Base-by-base conservation (phyloP, 805 yeast species). In the Barnettozyma wickerhamii region DNA sequence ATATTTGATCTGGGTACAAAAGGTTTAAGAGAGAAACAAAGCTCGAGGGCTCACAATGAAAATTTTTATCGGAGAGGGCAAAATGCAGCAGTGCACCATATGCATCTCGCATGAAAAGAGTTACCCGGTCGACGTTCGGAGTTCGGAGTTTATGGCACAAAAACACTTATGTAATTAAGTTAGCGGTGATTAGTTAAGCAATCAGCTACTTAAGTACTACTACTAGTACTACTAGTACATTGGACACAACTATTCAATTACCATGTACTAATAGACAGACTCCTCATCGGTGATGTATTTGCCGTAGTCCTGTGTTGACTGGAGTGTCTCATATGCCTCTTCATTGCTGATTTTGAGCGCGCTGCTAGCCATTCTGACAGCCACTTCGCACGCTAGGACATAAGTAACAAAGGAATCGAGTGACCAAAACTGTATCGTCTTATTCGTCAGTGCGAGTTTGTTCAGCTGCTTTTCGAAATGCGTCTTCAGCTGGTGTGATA, bases 371-470 rank as follows among this genome's bases (percentile, higher is more conserved):
- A 80, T 50, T 23, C 77, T 60, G 6, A 76, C 60, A 4, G 79
- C 66, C 6, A 83, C 56, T 49, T 83, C 90, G 20, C 83, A 80
- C 7, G 85, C 79, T 19, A 84, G 56, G 2, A 82, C 79, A 50
- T 75, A 78, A 14, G 74, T 66, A 3, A 72, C 60, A 53, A 81
- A 84, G 39, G 74, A 73, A 18, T 69, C 67, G 1, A 65, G 50
- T 3, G 84, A 75, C 86, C 88, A 82, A 64, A 79, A 83, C 33
- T 64, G 60, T 7, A 82, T 57, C 1, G 79, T 75, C 17, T 64
- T 60, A 48, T 75, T 75, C 3, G 47, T 60, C 38, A n/a, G 4
- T 0, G 40, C 31, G 38, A 42, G 32, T 56, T 49, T 20, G 45
- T 39, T 42, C 4, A 81, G 47, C 21, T 63, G 53, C 1, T 50